Percentiles rank a stretch among this genome's conserved stretches.
Evolutionary conservation across 371 early-diverging fungal species (phyloP).

Genomic region (Mortierella sp.): DNA sequence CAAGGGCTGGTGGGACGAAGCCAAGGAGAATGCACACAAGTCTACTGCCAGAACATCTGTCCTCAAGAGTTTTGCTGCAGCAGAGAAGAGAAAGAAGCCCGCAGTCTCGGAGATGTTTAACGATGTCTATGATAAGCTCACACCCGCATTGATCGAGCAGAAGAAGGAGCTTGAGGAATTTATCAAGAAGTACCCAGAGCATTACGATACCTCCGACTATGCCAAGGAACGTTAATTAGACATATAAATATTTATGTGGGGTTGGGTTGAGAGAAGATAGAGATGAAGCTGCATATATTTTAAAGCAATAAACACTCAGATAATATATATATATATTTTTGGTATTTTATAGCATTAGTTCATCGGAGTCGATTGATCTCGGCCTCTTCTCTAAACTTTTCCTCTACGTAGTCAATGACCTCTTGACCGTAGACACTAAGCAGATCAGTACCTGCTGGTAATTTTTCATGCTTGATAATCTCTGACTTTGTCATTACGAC

Average conservation of each 20-base stretch:
- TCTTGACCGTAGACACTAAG: slow-evolving; percentile 43
- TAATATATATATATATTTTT: not conserved
- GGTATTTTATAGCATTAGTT: not conserved
- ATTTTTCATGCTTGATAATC: slow-evolving; percentile 33
- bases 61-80: slow-evolving; percentile 82
- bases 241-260: not conserved
- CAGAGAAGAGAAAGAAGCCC: slow-evolving; percentile 93
- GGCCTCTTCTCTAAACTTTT: slow-evolving; percentile 42
- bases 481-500: slow-evolving; percentile 83
- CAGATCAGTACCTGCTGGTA: slow-evolving; percentile 37
- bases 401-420: slow-evolving; percentile 37
- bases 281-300: not conserved
- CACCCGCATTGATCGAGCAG: slow-evolving; percentile 83
- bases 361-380: slow-evolving; percentile 46
- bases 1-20: slow-evolving; percentile 88
- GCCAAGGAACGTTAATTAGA: slow-evolving; percentile 35
- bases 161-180: slow-evolving; percentile 81
- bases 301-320: slow-evolving; percentile 6
- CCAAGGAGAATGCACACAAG: slow-evolving; percentile 77
- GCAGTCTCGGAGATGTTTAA: slow-evolving; percentile 85
- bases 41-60: slow-evolving; percentile 74
- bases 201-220: slow-evolving; percentile 70
- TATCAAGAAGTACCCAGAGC: slow-evolving; percentile 89
- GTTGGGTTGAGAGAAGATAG: not conserved
- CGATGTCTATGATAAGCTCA: slow-evolving; percentile 93